A percentile compares a stretch with the other conserved stretches of the same genome.
Conservation (phyloP, 352 stramenopile species). For the Globisporangium orthogonon region DNA sequence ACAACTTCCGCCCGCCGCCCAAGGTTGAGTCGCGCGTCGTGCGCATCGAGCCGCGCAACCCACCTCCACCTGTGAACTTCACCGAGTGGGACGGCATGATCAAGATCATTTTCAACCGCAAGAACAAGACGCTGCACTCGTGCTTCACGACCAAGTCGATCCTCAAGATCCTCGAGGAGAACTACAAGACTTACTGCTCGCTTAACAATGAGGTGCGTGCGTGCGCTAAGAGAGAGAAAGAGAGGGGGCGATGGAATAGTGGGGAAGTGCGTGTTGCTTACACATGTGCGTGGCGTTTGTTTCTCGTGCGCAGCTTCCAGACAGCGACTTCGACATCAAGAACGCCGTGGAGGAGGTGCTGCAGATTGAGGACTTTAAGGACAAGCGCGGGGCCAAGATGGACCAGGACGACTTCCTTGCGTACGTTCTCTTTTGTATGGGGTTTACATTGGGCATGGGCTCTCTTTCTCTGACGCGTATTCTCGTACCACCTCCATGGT, state of each 20-base stretch:
- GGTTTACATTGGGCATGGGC: not conserved
- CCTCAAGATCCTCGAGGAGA: constrained; percentile 94
- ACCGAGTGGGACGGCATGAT: constrained; percentile 99
- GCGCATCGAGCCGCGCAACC: constrained; percentile 97
- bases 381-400: constrained; percentile 94
- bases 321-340: constrained; percentile 88
- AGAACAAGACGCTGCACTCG: constrained; percentile 98
- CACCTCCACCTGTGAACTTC: constrained; percentile 98
- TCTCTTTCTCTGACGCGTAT: not conserved
- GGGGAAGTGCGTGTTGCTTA: not conserved
- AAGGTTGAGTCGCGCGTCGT: constrained; percentile 96
- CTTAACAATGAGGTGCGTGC: constrained; percentile 80
- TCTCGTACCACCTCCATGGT: not conserved
- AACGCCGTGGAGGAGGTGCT: constrained; percentile 92
- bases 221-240: not conserved
- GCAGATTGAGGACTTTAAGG: constrained; percentile 72
- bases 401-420: constrained; percentile 98
- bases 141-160: constrained; percentile 96
- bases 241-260: not conserved
- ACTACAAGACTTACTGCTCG: constrained; percentile 93
- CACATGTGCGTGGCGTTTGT: not conserved
- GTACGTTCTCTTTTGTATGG: constrained; percentile 22
- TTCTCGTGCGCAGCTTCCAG: constrained; percentile 37
- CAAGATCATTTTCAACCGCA: constrained; percentile 98
- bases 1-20: constrained; percentile 99